Evolutionary conservation across 208 protist genomes (phyloP), one percentile per base, ranked within the genome.

Genomic region (Acanthamoeba sp.): DNA sequence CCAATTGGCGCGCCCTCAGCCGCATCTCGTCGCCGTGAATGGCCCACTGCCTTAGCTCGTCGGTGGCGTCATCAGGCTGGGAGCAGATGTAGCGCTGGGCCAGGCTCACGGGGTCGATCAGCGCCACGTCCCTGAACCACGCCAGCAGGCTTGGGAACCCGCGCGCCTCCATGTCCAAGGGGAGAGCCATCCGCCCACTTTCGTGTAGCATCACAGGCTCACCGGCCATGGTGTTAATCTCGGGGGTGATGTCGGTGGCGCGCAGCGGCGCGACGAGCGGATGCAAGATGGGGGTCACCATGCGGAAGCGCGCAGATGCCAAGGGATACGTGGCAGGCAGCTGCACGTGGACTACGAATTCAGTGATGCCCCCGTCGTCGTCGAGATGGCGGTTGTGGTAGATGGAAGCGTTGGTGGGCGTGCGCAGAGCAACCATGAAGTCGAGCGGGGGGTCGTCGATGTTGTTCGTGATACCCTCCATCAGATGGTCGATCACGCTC

Each of bases 241-340:
- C 29, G 29, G 29, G 29, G 62, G 14, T 22, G n/a, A 27, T 69
- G 4, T 50, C 62, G 62, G 2, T 22, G 7, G 20, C 55, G 24
- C 10, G 24, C 55, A 62, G 55, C n/a, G 62, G 62, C 0, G 29
- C 20, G 62, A 69, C 62, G 29, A 80, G 27, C 14, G 73, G 73
- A 84, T 84, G 73, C 10, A 84, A 38, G 3, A 84, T 20, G 40
- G 73, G 73, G 16, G 73, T 84, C 36, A 84, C 6, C 73, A 84
- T 52, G 27, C 73, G 73, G 29, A 7, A 84, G 10, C 73, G 73
- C 29, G 18, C 73, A 14, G 18, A 14, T 22, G 73, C 73, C 1
- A 84, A 38, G 1, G 73, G 73, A 29, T 84, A 84, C 38, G 32
- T 2, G 22, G 73, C 24, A 14, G 73, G 36, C 73, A 84, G 40